Conservation (phyloP, 257 asterid species). For the Prunella vulgaris region DNA sequence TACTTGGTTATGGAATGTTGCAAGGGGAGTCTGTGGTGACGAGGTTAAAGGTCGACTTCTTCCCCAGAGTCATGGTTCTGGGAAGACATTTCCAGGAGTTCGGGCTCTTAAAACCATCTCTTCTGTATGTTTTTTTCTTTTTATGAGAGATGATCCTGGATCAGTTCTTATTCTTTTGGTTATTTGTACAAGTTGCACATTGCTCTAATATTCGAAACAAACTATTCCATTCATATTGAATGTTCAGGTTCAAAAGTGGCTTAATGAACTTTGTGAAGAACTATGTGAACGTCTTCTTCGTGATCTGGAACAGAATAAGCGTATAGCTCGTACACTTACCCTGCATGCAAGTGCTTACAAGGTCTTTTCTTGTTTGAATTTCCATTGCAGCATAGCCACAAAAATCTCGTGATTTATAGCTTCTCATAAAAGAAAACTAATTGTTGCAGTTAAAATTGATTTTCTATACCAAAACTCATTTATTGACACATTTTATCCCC, state of each 20-base stretch:
- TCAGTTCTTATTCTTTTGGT: conserved; percentile 3
- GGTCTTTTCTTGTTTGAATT: conserved; percentile 37
- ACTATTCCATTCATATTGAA: conserved; percentile 13
- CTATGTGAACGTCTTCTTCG: conserved; percentile 80
- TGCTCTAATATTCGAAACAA: neutral
- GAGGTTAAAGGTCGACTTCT: conserved; percentile 95
- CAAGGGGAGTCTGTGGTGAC: conserved; percentile 85
- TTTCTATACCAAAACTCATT: neutral
- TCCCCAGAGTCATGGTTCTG: conserved; percentile 94
- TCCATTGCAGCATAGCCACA: conserved; percentile 4
- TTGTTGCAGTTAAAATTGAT: neutral
- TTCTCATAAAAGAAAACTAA: conserved; percentile 10
- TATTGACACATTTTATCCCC: conserved; percentile 19
- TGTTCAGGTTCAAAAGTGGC: conserved; percentile 84
- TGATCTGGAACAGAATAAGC: conserved; percentile 90
- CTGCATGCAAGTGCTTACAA: conserved; percentile 87
- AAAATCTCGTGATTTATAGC: conserved; percentile 1
- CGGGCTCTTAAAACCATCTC: conserved; percentile 69
- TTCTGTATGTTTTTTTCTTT: conserved; percentile 38
- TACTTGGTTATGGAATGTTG: conserved; percentile 90
- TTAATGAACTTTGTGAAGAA: conserved; percentile 77
- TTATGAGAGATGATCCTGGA: conserved; percentile 13
- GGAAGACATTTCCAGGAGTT: conserved; percentile 92
- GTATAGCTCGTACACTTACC: conserved; percentile 77
- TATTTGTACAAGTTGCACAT: neutral